phyloP scores from a whole-genome alignment of 2,329 filamentous ascomycete species.

The Dothideomycetes sp. region DNA sequence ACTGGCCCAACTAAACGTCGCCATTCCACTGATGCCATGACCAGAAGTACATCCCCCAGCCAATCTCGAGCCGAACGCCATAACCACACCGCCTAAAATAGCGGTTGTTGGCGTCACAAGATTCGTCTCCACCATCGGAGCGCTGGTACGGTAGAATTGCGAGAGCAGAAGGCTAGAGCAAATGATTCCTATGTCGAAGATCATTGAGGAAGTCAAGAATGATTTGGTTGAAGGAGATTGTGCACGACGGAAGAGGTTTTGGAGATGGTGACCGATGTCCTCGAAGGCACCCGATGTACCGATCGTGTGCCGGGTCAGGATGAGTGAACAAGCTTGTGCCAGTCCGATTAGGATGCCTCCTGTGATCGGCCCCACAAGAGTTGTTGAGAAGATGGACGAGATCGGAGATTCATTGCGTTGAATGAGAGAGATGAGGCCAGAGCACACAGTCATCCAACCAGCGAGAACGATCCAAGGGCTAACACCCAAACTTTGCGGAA shows the following conservation, averaged over 20 bases:
- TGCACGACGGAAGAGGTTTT: slow-evolving; percentile 26
- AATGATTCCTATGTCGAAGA: slow-evolving; percentile 46
- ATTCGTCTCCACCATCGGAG: slow-evolving; percentile 5
- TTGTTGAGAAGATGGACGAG: slow-evolving; percentile 15
- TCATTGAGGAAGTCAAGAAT: slow-evolving; percentile 34
- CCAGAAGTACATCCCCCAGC: slow-evolving; percentile 61
- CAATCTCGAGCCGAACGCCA: slow-evolving; percentile 52
- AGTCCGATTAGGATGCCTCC: slow-evolving; percentile 52
- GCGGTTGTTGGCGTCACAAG: slow-evolving; percentile 26
- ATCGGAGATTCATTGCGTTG: slow-evolving; percentile 22
- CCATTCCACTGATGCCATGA: slow-evolving; percentile 59
- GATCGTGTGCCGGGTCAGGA: slow-evolving; percentile 45
- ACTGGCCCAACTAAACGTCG: slow-evolving; percentile 53
- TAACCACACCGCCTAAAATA: slow-evolving; percentile 45
- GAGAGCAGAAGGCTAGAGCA: slow-evolving; percentile 37
- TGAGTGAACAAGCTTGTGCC: slow-evolving; percentile 49
- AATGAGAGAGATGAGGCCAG: slow-evolving; percentile 28
- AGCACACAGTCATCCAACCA: slow-evolving; percentile 36
- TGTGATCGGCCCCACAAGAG: slow-evolving; percentile 35
- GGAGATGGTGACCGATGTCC: slow-evolving; percentile 49
- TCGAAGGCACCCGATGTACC: slow-evolving; percentile 56
- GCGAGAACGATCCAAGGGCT: slow-evolving; percentile 31
- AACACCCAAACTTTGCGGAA: slow-evolving; percentile 17
- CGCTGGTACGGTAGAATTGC: too few species aligned
- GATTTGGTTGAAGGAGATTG: slow-evolving; percentile 19